Conservation (phyloP, 176 grass and related monocot genomes). For the Oryza glaberrima region DNA sequence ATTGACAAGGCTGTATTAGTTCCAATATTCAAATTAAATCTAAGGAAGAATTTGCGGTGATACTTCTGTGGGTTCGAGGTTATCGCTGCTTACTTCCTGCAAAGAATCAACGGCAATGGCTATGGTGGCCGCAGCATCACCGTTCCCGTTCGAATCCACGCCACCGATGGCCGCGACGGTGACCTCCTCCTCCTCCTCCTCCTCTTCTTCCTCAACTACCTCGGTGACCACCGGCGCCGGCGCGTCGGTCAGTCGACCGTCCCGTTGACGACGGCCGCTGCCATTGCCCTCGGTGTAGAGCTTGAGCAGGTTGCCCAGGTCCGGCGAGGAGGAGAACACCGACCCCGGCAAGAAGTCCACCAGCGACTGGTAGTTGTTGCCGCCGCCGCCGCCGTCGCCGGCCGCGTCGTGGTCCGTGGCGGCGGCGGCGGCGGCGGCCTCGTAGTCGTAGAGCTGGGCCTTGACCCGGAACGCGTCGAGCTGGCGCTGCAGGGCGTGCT, state of each 20-base stretch:
- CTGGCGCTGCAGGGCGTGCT: slow-evolving; percentile 45
- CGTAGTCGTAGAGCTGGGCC: slow-evolving; percentile 19
- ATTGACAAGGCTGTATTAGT: neutral
- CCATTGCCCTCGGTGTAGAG: slow-evolving; percentile 43
- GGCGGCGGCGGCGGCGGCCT: neutral
- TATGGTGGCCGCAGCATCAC: neutral
- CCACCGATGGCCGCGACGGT: neutral
- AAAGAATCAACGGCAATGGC: neutral
- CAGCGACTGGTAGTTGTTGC: slow-evolving; percentile 57
- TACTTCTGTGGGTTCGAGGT: neutral
- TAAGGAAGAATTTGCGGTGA: too few relatives aligned
- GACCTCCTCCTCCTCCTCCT: neutral
- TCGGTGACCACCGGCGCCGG: neutral
- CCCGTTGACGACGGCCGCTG: neutral
- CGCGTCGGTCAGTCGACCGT: too few relatives aligned
- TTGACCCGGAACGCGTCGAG: slow-evolving; percentile 44
- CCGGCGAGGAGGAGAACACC: slow-evolving; percentile 48
- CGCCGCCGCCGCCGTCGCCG: too few relatives aligned
- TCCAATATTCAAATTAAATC: too few relatives aligned
- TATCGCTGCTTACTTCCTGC: neutral
- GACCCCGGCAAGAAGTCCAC: slow-evolving; percentile 51
- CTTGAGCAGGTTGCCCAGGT: slow-evolving; percentile 49
- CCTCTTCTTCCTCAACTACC: slow-evolving; percentile 20
- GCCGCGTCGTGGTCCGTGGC: neutral
- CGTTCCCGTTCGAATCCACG: neutral